Percentiles rank a stretch among this genome's conserved stretches.
Conservation (phyloP, 164 flowering plant species). For the Piper betle region DNA sequence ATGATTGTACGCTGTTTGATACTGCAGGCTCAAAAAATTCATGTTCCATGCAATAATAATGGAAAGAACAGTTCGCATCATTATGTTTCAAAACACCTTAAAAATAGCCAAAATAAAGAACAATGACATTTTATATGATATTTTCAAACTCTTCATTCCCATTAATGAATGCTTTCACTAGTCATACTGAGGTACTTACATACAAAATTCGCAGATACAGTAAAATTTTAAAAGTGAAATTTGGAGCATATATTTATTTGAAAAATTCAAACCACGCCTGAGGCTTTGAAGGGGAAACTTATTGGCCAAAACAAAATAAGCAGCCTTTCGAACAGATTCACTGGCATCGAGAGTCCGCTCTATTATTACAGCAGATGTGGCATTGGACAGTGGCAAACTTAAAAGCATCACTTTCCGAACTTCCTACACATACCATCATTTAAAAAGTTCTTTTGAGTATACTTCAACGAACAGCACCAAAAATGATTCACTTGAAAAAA, state of each 20-base stretch:
- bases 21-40: slow-evolving; percentile 20
- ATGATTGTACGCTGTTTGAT: slow-evolving; percentile 73
- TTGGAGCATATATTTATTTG: not conserved
- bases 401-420: slow-evolving; percentile 81
- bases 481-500: no score
- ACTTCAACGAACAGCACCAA: not conserved
- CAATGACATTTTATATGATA: no score
- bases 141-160: no score
- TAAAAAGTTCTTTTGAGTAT: slow-evolving; percentile 14
- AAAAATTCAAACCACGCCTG: slow-evolving; percentile 31
- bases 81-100: no score
- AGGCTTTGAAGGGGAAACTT: slow-evolving; percentile 93
- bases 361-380: slow-evolving; percentile 50
- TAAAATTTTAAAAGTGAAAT: no score
- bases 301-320: slow-evolving; percentile 67
- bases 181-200: no score
- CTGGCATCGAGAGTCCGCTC: slow-evolving; percentile 71
- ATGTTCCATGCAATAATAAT: no score
- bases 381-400: slow-evolving; percentile 71
- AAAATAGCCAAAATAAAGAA: no score
- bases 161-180: no score
- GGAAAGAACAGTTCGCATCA: no score
- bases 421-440: slow-evolving; percentile 22
- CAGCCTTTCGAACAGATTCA: slow-evolving; percentile 78
- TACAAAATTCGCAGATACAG: no score